Percentiles rank a stretch among this genome's conserved stretches.
Evolutionary conservation across 2,329 filamentous ascomycete species (phyloP).

Genomic region (Aspergillus quadricinctus): DNA sequence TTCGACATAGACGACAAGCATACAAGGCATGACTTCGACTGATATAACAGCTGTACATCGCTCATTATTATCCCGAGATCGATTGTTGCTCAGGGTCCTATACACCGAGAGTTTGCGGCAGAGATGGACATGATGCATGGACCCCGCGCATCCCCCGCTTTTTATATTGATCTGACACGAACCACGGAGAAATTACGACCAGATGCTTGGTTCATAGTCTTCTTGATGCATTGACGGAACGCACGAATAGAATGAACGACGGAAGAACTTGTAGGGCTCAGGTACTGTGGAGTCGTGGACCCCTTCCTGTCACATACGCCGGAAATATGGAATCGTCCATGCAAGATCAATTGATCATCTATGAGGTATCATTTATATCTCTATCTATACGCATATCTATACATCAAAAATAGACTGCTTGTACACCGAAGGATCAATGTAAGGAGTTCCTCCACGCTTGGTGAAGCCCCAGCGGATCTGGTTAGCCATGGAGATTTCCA

Average conservation of each 20-base stretch:
- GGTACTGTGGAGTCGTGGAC: not conserved
- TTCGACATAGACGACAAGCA: not conserved
- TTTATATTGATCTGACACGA: not conserved
- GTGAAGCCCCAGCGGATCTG: constrained; percentile 62
- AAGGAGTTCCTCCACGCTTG: constrained; percentile 14
- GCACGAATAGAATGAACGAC: not conserved
- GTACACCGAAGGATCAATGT: constrained; percentile 16
- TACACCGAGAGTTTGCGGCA: not conserved
- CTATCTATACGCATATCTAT: constrained; percentile 4
- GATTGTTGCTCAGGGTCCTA: not conserved
- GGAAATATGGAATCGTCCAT: not conserved
- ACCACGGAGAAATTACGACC: not conserved
- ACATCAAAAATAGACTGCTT: constrained; percentile 18
- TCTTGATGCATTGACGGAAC: no score
- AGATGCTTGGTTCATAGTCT: not conserved
- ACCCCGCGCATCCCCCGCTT: not conserved
- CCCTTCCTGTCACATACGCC: not conserved
- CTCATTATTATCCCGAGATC: not conserved
- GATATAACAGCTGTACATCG: not conserved
- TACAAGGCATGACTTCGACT: not conserved
- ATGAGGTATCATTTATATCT: not conserved
- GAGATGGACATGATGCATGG: not conserved
- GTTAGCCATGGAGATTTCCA: constrained; percentile 66
- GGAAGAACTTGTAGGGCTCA: not conserved
- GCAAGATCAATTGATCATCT: not conserved